These are phyloP conservation scores for Epithele typhae DNA, from an alignment of 768 basidiomycete species.

Conservation along the genomic window DNA sequence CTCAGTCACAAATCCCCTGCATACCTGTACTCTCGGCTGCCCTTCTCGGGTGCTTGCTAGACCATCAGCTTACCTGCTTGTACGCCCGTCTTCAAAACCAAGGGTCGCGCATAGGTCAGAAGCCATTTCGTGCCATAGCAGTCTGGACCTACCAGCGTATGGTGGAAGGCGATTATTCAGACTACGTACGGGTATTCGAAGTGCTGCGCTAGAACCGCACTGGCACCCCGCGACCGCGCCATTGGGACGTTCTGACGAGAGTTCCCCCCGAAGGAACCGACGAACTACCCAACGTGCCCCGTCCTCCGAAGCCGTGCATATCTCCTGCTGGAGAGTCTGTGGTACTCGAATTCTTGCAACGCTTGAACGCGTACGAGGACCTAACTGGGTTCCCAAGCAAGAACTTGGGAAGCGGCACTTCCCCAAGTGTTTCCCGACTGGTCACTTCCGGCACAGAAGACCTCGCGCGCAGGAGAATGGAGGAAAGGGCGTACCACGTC, in stretches of 20 bases:
- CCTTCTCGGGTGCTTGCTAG: slow-evolving; percentile 20
- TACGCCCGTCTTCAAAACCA: slow-evolving; percentile 30
- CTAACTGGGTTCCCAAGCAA: slow-evolving; percentile 29
- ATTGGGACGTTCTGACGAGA: too few species aligned
- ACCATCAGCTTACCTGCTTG: slow-evolving; percentile 13
- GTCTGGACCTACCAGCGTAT: slow-evolving; percentile 27
- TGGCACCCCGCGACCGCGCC: too few species aligned
- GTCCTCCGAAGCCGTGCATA: too few species aligned
- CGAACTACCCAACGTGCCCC: too few species aligned
- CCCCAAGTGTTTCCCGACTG: slow-evolving; percentile 37
- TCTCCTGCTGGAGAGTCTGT: too few species aligned
- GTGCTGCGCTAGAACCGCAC: too few species aligned
- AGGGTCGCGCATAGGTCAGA: too few species aligned
- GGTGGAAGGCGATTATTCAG: too few species aligned
- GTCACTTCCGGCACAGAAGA: background rate
- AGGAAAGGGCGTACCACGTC: slow-evolving; percentile 18
- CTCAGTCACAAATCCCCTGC: background rate
- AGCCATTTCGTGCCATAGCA: background rate
- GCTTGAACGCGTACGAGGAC: slow-evolving; percentile 34
- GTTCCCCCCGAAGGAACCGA: too few species aligned
- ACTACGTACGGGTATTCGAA: too few species aligned
- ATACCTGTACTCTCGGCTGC: slow-evolving; percentile 16
- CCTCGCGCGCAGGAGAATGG: background rate
- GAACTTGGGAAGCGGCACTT: slow-evolving; percentile 17
- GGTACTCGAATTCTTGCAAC: too few species aligned